These are phyloP conservation scores for Ustilago xerochloae DNA, from an alignment of 1,284 basidiomycete species.

Conservation along the genomic window DNA sequence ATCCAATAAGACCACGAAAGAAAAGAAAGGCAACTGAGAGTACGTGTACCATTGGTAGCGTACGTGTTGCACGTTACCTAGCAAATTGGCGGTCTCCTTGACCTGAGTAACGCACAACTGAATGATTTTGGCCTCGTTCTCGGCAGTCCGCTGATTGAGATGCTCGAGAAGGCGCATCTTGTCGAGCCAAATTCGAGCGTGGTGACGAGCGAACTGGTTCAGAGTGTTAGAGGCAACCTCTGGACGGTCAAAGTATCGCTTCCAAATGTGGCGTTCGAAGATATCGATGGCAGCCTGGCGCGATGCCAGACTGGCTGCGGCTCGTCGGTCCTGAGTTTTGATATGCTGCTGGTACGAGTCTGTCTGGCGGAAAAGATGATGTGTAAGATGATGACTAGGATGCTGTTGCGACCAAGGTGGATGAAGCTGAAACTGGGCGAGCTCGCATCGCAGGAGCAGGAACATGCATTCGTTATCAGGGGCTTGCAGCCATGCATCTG, in stretches of 20 bases:
- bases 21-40: slow-evolving; percentile 16
- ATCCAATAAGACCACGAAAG: slow-evolving; percentile 18
- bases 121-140: slow-evolving; percentile 13
- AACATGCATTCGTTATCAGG: slow-evolving; percentile 13
- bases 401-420: slow-evolving; percentile 17
- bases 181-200: slow-evolving; percentile 8
- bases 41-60: slow-evolving; percentile 21
- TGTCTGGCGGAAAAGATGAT: slow-evolving; percentile 6
- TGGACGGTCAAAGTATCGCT: slow-evolving; percentile 12
- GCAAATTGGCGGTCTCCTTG: slow-evolving; percentile 6
- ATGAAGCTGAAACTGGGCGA: slow-evolving; percentile 14
- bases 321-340: background rate
- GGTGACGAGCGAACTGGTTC: slow-evolving; percentile 7
- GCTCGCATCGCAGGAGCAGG: slow-evolving; percentile 10
- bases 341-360: background rate
- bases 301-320: background rate
- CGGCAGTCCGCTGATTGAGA: slow-evolving; percentile 11
- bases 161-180: slow-evolving; percentile 15
- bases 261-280: slow-evolving; percentile 7
- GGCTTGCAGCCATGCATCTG: background rate
- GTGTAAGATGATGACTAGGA: background rate
- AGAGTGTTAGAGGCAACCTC: background rate
- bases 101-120: slow-evolving; percentile 3
- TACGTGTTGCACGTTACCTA: background rate
- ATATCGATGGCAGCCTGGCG: slow-evolving; percentile 6